phyloP scores from a whole-genome alignment of 208 protist genomes.

The Trichomonas vaginalis region DNA sequence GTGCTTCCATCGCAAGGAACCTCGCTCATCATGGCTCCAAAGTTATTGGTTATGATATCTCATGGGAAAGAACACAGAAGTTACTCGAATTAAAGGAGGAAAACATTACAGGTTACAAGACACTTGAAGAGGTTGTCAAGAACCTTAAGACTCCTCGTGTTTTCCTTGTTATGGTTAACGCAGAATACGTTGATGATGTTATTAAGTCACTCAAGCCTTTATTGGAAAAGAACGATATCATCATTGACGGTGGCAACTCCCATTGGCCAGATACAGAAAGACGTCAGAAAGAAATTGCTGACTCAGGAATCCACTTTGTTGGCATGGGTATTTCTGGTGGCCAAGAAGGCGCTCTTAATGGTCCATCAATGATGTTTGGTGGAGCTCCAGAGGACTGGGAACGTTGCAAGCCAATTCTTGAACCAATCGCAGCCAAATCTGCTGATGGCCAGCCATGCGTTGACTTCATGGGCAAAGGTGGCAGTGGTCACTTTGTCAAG shows the following conservation, averaged over 20 bases:
- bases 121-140: conserved; percentile 43
- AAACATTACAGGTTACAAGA: conserved; percentile 35
- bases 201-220: conserved; percentile 48
- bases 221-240: conserved; percentile 59
- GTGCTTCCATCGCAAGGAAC: conserved; percentile 91
- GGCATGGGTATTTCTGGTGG: conserved; percentile 91
- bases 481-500: conserved; percentile 92
- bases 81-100: not conserved
- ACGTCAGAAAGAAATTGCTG: conserved; percentile 57
- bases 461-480: conserved; percentile 71
- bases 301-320: conserved; percentile 58
- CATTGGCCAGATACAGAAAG: conserved; percentile 75
- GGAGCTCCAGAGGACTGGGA: conserved; percentile 68
- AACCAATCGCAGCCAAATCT: conserved; percentile 75
- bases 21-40: conserved; percentile 79
- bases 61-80: conserved; percentile 21
- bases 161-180: conserved; percentile 78
- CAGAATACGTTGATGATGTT: conserved; percentile 72
- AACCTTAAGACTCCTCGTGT: conserved; percentile 62
- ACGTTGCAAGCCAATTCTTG: conserved; percentile 69
- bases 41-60: conserved; percentile 69
- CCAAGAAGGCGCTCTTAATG: conserved; percentile 87
- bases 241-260: conserved; percentile 81
- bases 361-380: conserved; percentile 92
- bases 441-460: conserved; percentile 24